These are phyloP conservation scores for Nymphaea colorata DNA, from an alignment of 164 flowering plant genomes.

Conservation along the genomic window DNA sequence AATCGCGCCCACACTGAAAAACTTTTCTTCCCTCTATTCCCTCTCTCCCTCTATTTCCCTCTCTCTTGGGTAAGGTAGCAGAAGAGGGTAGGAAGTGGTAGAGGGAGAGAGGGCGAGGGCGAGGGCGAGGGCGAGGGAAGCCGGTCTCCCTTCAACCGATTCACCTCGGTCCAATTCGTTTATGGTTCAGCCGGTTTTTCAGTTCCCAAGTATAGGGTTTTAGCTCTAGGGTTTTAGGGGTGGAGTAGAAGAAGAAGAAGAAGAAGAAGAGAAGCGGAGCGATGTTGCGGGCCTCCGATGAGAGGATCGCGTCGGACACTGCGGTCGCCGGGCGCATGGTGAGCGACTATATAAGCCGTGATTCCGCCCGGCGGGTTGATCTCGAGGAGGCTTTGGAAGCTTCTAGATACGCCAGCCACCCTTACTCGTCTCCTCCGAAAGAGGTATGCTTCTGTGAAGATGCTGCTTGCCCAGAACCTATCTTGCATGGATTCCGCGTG, in stretches of 20 bases:
- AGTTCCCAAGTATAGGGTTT: neutral
- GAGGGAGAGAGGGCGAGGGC: neutral
- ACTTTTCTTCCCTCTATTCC: neutral
- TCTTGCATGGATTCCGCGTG: too few relatives aligned
- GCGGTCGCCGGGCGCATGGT: constrained; percentile 70
- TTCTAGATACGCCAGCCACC: constrained; percentile 86
- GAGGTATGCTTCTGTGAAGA: constrained; percentile 36
- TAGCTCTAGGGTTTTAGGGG: constrained; percentile 1
- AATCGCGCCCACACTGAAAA: too few relatives aligned
- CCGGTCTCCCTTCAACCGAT: neutral
- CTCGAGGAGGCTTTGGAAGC: constrained; percentile 94
- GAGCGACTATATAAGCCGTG: constrained; percentile 70
- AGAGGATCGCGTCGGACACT: constrained; percentile 69
- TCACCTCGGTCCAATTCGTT: neutral
- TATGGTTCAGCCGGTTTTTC: neutral
- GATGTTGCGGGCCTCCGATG: constrained; percentile 64
- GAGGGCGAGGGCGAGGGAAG: neutral
- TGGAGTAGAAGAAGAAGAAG: neutral
- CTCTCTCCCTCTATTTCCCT: neutral
- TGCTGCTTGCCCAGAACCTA: too few relatives aligned
- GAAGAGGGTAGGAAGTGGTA: neutral
- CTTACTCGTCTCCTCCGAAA: constrained; percentile 79
- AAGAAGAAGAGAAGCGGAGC: neutral
- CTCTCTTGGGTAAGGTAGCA: neutral
- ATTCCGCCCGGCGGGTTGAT: constrained; percentile 58